These are phyloP conservation scores for Leccinum incarnatum DNA, from an alignment of 768 basidiomycete species.

Conservation along the genomic window DNA sequence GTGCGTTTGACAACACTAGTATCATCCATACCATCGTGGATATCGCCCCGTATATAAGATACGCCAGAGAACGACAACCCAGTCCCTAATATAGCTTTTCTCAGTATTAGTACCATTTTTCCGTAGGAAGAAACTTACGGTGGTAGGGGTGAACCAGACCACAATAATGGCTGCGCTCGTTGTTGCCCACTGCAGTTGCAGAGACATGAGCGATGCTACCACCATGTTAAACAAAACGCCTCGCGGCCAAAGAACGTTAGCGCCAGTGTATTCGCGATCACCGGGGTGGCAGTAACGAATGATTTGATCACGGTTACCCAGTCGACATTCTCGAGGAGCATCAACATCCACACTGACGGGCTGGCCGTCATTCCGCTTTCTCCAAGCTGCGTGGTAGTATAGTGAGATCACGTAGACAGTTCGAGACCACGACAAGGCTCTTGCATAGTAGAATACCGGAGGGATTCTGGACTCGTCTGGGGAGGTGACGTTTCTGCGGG, in stretches of 20 bases:
- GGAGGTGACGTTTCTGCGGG: conserved; percentile 4
- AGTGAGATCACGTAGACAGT: conserved; percentile 17
- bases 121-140: conserved; percentile 4
- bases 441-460: conserved; percentile 28
- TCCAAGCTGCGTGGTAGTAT: conserved; percentile 18
- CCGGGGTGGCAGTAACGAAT: conserved; percentile 18
- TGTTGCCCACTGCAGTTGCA: conserved; percentile 35
- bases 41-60: conserved; percentile 27
- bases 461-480: conserved; percentile 25
- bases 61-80: conserved; percentile 35
- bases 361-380: background rate
- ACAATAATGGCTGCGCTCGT: conserved; percentile 28
- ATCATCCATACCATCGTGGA: conserved; percentile 33
- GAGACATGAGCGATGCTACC: conserved; percentile 27
- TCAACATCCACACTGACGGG: background rate
- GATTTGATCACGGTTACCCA: conserved; percentile 19
- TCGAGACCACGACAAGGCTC: conserved; percentile 20
- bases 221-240: conserved; percentile 25
- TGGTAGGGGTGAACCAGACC: conserved; percentile 32
- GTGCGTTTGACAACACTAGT: conserved; percentile 28
- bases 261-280: background rate
- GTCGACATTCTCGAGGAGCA: conserved; percentile 15
- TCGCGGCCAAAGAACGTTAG: conserved; percentile 17
- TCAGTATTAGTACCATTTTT: background rate
- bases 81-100: conserved; percentile 17